These are phyloP conservation scores for Fraxinus nigra DNA, from an alignment of 305 asterid species.

Conservation along the genomic window DNA sequence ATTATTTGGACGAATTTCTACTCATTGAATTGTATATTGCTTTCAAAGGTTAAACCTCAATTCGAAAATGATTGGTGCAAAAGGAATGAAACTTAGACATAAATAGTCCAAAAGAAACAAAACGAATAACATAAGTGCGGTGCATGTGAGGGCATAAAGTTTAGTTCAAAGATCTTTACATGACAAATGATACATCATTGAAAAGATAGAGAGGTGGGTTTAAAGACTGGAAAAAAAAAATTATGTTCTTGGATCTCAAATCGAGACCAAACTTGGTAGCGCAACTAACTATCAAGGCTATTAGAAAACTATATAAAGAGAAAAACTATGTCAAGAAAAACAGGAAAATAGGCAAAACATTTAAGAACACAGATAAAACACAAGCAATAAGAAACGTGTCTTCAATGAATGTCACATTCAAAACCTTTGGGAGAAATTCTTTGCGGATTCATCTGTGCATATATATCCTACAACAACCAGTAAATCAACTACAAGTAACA, in stretches of 20 bases:
- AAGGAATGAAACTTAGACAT: not conserved
- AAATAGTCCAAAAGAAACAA: too few relatives aligned
- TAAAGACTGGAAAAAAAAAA: not conserved
- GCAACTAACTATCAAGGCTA: not conserved
- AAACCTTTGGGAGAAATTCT: not conserved
- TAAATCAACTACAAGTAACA: not conserved
- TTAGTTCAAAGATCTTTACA: not conserved
- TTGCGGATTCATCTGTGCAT: not conserved
- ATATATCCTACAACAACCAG: not conserved
- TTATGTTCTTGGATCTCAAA: too few relatives aligned
- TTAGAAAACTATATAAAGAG: too few relatives aligned
- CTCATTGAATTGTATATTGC: not conserved
- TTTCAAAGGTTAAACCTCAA: not conserved
- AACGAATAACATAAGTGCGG: not conserved
- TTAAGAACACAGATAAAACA: not conserved
- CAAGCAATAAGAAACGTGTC: not conserved
- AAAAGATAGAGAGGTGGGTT: not conserved
- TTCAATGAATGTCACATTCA: not conserved
- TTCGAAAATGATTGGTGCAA: not conserved
- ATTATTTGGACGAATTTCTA: not conserved
- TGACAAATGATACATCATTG: not conserved
- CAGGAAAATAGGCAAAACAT: not conserved
- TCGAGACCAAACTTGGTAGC: not conserved
- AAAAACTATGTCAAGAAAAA: not conserved
- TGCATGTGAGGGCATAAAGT: not conserved